Conservation (phyloP, 352 stramenopile genomes). For the Phytophthora pisi region DNA sequence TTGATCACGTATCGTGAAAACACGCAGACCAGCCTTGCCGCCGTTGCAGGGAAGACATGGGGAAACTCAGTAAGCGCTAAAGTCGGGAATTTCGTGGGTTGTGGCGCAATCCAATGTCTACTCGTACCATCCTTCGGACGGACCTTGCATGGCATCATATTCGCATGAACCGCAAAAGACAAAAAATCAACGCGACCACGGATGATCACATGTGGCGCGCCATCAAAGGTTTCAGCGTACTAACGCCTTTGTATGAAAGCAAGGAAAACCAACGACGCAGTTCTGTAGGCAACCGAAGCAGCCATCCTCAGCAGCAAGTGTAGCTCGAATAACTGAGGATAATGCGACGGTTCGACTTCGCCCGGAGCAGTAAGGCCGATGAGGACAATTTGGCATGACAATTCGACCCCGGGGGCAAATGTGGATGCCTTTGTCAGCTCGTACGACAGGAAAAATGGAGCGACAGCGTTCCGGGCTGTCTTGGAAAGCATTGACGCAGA, state of each 20-base stretch:
- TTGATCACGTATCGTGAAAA: constrained; percentile 4
- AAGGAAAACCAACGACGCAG: too few species aligned
- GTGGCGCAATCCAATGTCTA: neutral
- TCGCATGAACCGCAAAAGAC: neutral
- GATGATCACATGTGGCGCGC: neutral
- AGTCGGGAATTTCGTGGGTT: neutral
- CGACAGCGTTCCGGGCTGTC: neutral
- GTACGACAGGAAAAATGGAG: neutral
- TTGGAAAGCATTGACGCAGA: neutral
- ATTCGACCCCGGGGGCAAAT: too few species aligned
- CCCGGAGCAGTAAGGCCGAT: neutral
- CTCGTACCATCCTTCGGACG: neutral
- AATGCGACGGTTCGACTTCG: neutral
- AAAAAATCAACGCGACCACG: neutral
- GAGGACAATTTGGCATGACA: too few species aligned
- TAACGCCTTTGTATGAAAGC: neutral
- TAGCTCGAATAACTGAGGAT: neutral
- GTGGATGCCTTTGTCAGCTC: neutral
- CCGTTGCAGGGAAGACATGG: neutral
- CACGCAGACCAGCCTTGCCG: constrained; percentile 4
- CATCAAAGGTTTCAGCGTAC: neutral
- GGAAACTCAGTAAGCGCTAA: neutral
- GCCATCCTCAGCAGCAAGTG: neutral
- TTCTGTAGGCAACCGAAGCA: neutral
- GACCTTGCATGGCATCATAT: neutral